Evolutionary conservation across 73 alveolate species (phyloP), one percentile per base, ranked within the genome.

Genomic region (Symbiodinium natans): DNA sequence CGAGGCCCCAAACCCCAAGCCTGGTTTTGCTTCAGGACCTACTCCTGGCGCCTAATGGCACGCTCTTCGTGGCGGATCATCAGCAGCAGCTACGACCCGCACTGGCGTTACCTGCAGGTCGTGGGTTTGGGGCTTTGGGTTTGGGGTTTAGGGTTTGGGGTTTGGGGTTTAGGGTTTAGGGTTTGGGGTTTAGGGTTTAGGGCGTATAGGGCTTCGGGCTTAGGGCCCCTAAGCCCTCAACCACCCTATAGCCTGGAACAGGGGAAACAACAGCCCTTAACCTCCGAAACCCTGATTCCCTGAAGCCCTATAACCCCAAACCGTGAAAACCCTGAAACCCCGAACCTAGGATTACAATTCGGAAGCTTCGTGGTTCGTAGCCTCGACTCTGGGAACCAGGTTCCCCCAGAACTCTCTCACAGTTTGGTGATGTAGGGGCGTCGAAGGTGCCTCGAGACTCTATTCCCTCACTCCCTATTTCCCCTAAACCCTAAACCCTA

Each of bases 1-100:
- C n/a, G n/a, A n/a, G n/a, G n/a, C 21, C 94, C 94, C 33, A 86
- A 86, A 52, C 71, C 71, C n/a, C 1, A 15, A 29, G 23, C 71
- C 71, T 29, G 29, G 7, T 21, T 52, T 2, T 21, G 71, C 71
- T 52, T 52, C 1, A 52, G 40, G 94, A 86, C 10, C 41, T 86
- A 19, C 59, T 86, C 63, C 83, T 86, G 39, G 83, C 84, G 41
- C 83, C 59, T 31, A 86, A 86, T 31, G 94, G 94, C 41, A 86
- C 94, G 5, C 59, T 86, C 33, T 86, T 86, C 41, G 94, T 86
- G 41, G 33, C 94, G 40, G 94, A 86, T 48, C 84, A 86, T 15
- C 41, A 27, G 21, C 63, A 77, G 94, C 43, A 17, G 40, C 94
- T 86, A 9, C 63, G 83, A n/a, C n/a, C n/a, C n/a, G n/a, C n/a